Evolutionary conservation across 2,329 filamentous ascomycete species (phyloP).

Genomic region (Trematosphaeria pertusa): DNA sequence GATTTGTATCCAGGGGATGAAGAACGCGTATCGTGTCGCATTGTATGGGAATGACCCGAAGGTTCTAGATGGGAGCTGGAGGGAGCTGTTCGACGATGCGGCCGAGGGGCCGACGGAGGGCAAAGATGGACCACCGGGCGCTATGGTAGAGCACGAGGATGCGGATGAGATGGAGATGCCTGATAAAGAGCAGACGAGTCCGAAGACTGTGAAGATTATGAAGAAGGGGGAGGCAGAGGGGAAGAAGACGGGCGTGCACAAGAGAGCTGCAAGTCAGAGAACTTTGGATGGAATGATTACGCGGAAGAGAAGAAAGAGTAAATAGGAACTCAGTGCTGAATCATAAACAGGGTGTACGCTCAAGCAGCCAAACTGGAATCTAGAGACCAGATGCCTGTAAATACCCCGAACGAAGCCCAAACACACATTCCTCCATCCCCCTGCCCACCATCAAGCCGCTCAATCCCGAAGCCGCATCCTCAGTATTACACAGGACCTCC

Average conservation of each 20-base stretch:
- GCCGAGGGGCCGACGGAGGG: constrained; percentile 56
- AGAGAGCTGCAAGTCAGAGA: constrained; percentile 63
- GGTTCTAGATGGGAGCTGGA: constrained; percentile 68
- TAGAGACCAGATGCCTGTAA: too few relatives aligned
- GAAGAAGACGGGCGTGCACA: constrained; percentile 62
- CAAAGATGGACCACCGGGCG: constrained; percentile 47
- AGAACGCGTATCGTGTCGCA: constrained; percentile 70
- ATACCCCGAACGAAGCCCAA: too few relatives aligned
- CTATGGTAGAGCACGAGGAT: constrained; percentile 41
- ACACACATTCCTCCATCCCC: too few relatives aligned
- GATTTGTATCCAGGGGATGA: constrained; percentile 71
- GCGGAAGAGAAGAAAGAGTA: constrained; percentile 35
- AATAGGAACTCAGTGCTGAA: too few relatives aligned
- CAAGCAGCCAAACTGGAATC: too few relatives aligned
- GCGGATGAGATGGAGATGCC: constrained; percentile 19
- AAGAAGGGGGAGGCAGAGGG: constrained; percentile 65
- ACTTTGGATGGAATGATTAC: constrained; percentile 44
- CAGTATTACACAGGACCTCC: too few relatives aligned
- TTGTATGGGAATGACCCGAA: constrained; percentile 68
- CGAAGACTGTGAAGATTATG: constrained; percentile 46
- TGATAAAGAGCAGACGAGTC: constrained; percentile 11
- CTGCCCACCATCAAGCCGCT: too few relatives aligned
- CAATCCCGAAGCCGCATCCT: too few relatives aligned
- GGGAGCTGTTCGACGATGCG: constrained; percentile 55
- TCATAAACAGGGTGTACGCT: too few relatives aligned